Percentiles rank a stretch among this genome's conserved stretches.
These are phyloP conservation scores for Teratosphaeria zuluensis DNA, from an alignment of 2,329 filamentous ascomycete genomes.

Conservation along the genomic window DNA sequence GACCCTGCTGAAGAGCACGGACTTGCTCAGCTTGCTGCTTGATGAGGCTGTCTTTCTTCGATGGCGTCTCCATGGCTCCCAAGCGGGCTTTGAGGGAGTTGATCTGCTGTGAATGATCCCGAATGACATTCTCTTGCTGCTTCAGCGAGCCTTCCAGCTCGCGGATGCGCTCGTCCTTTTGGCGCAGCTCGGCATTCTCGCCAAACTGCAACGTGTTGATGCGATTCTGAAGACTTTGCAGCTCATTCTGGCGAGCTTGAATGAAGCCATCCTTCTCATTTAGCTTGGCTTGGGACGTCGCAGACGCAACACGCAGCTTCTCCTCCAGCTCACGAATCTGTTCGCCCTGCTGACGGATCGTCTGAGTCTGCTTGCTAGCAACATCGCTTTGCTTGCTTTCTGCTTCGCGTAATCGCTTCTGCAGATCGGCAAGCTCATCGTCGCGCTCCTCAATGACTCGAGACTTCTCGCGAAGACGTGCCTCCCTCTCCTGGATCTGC, in stretches of 20 bases:
- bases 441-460: slow-evolving; percentile 63
- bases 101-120: slow-evolving; percentile 24
- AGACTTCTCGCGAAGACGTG: slow-evolving; percentile 66
- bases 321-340: slow-evolving; percentile 40
- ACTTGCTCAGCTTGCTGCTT: slow-evolving; percentile 27
- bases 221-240: slow-evolving; percentile 23
- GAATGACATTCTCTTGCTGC: slow-evolving; percentile 17
- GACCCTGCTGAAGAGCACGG: slow-evolving; percentile 22
- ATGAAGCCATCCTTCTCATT: slow-evolving; percentile 33
- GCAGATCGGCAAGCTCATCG: slow-evolving; percentile 49
- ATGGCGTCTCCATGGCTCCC: slow-evolving; percentile 26
- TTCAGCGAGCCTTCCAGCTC: slow-evolving; percentile 32
- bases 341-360: slow-evolving; percentile 41
- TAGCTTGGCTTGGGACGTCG: slow-evolving; percentile 32
- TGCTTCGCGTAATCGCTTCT: slow-evolving; percentile 19
- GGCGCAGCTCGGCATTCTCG: slow-evolving; percentile 22
- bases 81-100: slow-evolving; percentile 24
- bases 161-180: slow-evolving; percentile 23
- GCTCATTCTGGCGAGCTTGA: slow-evolving; percentile 33
- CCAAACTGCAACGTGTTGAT: slow-evolving; percentile 21
- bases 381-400: slow-evolving; percentile 20
- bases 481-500: slow-evolving; percentile 62
- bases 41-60: slow-evolving; percentile 28
- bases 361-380: slow-evolving; percentile 39
- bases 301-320: slow-evolving; percentile 35